These are phyloP conservation scores for Colletotrichum neosansevieriae DNA, from an alignment of 2,329 filamentous ascomycete genomes.

Conservation along the genomic window DNA sequence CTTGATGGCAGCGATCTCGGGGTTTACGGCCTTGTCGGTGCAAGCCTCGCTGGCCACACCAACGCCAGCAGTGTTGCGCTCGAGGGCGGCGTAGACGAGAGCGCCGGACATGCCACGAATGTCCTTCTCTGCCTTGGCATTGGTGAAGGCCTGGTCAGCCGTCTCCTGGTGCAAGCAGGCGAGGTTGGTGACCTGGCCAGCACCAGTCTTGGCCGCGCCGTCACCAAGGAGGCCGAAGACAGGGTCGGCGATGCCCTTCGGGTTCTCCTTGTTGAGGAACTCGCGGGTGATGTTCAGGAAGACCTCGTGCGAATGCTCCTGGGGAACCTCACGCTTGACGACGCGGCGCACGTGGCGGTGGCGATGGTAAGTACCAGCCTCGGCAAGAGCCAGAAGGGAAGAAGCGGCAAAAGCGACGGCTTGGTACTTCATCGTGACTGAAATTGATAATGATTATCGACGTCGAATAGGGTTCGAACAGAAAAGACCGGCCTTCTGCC, in stretches of 20 bases:
- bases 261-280: conserved; percentile 60
- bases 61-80: conserved; percentile 61
- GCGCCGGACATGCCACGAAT: conserved; percentile 66
- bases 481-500: conserved; percentile 36
- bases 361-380: conserved; percentile 21
- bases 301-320: conserved; percentile 64
- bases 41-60: conserved; percentile 55
- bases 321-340: conserved; percentile 57
- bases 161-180: conserved; percentile 61
- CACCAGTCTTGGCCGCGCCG: conserved; percentile 57
- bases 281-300: conserved; percentile 56
- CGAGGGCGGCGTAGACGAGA: conserved; percentile 66
- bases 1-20: conserved; percentile 57
- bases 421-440: conserved; percentile 42
- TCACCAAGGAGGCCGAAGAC: conserved; percentile 65
- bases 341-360: conserved; percentile 41
- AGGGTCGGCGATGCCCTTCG: conserved; percentile 59
- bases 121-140: conserved; percentile 65
- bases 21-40: conserved; percentile 56
- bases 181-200: conserved; percentile 52
- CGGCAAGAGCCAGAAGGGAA: conserved; percentile 33
- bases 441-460: conserved; percentile 10
- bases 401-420: conserved; percentile 31
- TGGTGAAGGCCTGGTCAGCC: conserved; percentile 71
- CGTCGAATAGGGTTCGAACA: conserved; percentile 19